phyloP scores from a whole-genome alignment of 2,329 filamentous ascomycete genomes.

The Aspergillus niger region DNA sequence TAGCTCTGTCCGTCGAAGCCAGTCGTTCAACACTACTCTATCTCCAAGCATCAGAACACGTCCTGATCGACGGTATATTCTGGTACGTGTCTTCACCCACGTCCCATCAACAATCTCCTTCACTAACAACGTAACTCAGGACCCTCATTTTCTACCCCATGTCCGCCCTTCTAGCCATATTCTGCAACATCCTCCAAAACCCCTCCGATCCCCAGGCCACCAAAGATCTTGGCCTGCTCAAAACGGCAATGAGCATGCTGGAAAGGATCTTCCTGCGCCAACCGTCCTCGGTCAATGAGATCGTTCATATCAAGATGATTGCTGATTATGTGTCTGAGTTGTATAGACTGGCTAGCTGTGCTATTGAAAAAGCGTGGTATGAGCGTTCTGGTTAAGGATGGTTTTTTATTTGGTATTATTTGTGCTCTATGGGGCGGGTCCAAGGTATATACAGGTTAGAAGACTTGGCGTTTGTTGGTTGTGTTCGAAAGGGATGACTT shows the following conservation, averaged over 20 bases:
- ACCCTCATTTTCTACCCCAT: constrained; percentile 60
- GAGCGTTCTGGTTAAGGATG: constrained; percentile 24
- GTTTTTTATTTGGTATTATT: too few species aligned
- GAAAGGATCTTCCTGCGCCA: constrained; percentile 37
- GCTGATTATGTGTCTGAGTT: constrained; percentile 51
- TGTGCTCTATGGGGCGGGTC: not conserved
- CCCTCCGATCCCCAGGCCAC: constrained; percentile 48
- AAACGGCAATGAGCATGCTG: constrained; percentile 48
- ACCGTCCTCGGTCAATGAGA: constrained; percentile 37
- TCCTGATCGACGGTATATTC: constrained; percentile 52
- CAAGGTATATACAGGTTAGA: not conserved
- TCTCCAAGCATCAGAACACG: constrained; percentile 46
- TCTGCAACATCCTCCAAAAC: constrained; percentile 56
- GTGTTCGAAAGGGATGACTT: not conserved
- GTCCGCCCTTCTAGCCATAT: constrained; percentile 56
- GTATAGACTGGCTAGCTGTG: constrained; percentile 46
- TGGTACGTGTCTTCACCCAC: constrained; percentile 44
- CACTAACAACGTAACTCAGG: constrained; percentile 37
- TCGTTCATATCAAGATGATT: constrained; percentile 45
- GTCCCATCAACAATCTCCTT: not conserved
- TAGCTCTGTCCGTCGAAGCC: constrained; percentile 57
- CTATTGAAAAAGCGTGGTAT: constrained; percentile 44
- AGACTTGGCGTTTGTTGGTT: not conserved
- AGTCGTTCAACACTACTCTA: constrained; percentile 58
- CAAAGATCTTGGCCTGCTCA: constrained; percentile 52